Evolutionary conservation across 2,329 filamentous ascomycete species (phyloP), one percentile per base, ranked within the genome.

Genomic region (Aspergillus neotritici): DNA sequence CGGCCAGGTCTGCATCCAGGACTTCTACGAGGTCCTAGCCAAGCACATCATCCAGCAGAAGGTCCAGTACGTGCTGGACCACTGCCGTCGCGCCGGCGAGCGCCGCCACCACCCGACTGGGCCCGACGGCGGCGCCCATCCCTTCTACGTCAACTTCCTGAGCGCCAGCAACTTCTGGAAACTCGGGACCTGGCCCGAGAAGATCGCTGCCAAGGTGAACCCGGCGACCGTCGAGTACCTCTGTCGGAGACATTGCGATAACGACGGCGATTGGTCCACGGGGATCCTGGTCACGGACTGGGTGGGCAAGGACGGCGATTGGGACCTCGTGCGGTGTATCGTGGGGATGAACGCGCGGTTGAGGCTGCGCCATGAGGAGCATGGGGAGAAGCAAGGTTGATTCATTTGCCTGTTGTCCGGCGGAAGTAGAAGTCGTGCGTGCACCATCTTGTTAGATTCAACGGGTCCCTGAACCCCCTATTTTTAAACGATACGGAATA

Each of bases 151-250:
- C 66, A 98, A 97, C 66, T 97, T 96, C 63, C 66, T 96, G 49
- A 88, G 78, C 54, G 93, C 84, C 1, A 91, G 85, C 65, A 96
- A 96, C 70, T 97, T 97, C 72, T 97, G 91, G 82, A 90, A 87
- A 52, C 75, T 84, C 1, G 82, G 80, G 43, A 95, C 89, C 66
- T 98, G 93, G 93, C 93, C 93, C 0, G 90, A 95, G 66, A 84
- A 80, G 59, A 87, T 98, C 63, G 91, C 93, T 1, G 83, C 81
- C 14, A 87, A 86, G 69, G 76, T 95, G 37, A 97, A 97, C 70
- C 86, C 90, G 13, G 82, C 83, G 2, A 77, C 76, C n/a, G 71
- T 78, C 33, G 72, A 76, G 48, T 79, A 79, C 62, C 58, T 83
- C 40, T 80, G 78, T 53, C 65, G 67, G 49, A 73, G 68, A 44